phyloP scores from a whole-genome alignment of 2,329 filamentous ascomycete species.

The Arthroderma sp. region DNA sequence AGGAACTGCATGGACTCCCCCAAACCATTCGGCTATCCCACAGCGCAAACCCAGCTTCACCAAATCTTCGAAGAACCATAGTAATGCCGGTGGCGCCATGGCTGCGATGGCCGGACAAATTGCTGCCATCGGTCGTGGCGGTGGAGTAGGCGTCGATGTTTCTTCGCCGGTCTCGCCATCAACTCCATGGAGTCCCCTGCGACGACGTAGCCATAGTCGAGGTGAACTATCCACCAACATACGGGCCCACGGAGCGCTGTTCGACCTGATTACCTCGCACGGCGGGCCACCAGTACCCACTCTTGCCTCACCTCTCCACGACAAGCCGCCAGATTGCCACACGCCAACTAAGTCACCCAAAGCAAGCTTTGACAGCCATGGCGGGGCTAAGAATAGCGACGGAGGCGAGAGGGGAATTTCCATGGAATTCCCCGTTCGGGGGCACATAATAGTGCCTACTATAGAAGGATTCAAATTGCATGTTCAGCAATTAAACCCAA shows the following conservation, averaged over 20 bases:
- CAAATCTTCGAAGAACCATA: constrained; percentile 26
- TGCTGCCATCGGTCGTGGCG: constrained; percentile 36
- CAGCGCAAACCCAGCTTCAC: constrained; percentile 27
- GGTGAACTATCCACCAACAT: constrained; percentile 40
- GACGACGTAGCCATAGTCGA: constrained; percentile 39
- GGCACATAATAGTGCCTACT: constrained; percentile 58
- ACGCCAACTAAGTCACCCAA: constrained; percentile 18
- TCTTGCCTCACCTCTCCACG: constrained; percentile 35
- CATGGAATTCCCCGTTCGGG: constrained; percentile 48
- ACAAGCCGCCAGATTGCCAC: constrained; percentile 13
- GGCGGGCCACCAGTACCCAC: constrained; percentile 47
- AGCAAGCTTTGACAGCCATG: constrained; percentile 26
- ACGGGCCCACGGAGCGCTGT: constrained; percentile 30
- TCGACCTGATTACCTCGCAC: constrained; percentile 42
- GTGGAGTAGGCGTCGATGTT: constrained; percentile 40
- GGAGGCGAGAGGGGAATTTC: constrained; percentile 44
- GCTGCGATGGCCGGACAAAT: constrained; percentile 34
- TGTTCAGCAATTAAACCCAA: constrained; percentile 60
- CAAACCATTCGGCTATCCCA: constrained; percentile 17
- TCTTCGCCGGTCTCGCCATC: constrained; percentile 26
- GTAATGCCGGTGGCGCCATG: constrained; percentile 29
- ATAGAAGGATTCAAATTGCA: constrained; percentile 65
- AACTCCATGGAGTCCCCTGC: constrained; percentile 34
- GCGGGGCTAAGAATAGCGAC: constrained; percentile 46
- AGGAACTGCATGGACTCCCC: neutral